These are phyloP conservation scores for Kurtzmaniella cleridarum DNA, from an alignment of 805 yeast species.

Conservation along the genomic window DNA sequence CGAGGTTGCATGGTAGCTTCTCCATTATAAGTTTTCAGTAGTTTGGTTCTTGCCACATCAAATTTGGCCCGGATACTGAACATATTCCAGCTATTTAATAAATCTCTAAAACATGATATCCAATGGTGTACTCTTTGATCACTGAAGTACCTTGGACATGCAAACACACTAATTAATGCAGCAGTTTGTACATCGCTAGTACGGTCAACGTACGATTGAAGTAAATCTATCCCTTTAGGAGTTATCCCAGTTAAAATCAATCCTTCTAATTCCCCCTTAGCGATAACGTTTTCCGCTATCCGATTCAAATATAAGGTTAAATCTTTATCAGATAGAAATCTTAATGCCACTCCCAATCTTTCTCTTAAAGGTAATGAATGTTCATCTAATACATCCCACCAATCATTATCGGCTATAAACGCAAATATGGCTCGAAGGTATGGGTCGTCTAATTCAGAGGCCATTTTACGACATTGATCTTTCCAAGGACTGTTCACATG, in stretches of 20 bases:
- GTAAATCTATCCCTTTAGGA: constrained; percentile 69
- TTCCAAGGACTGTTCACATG: constrained; percentile 77
- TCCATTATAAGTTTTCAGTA: constrained; percentile 52
- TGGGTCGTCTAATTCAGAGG: constrained; percentile 85
- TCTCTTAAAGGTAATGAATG: constrained; percentile 83
- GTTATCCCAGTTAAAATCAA: constrained; percentile 89
- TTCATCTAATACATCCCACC: constrained; percentile 95
- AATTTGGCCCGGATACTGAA: constrained; percentile 77
- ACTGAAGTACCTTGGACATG: constrained; percentile 75
- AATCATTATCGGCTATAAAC: constrained; percentile 85
- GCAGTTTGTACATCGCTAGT: constrained; percentile 93
- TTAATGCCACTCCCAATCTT: constrained; percentile 81
- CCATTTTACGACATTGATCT: constrained; percentile 83
- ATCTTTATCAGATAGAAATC: constrained; percentile 79
- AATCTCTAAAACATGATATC: constrained; percentile 62
- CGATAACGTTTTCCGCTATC: constrained; percentile 65
- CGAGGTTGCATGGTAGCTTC: constrained; percentile 41
- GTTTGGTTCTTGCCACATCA: constrained; percentile 70
- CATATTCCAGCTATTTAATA: constrained; percentile 76
- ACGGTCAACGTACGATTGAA: constrained; percentile 83
- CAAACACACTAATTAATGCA: constrained; percentile 71
- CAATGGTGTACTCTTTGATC: constrained; percentile 74
- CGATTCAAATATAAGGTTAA: constrained; percentile 65
- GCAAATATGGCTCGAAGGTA: constrained; percentile 90
- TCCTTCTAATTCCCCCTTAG: constrained; percentile 86